A percentile compares a stretch with the other conserved stretches of the same genome.
These are phyloP conservation scores for Pythium diclinum DNA, from an alignment of 352 stramenopile species.

Conservation along the genomic window DNA sequence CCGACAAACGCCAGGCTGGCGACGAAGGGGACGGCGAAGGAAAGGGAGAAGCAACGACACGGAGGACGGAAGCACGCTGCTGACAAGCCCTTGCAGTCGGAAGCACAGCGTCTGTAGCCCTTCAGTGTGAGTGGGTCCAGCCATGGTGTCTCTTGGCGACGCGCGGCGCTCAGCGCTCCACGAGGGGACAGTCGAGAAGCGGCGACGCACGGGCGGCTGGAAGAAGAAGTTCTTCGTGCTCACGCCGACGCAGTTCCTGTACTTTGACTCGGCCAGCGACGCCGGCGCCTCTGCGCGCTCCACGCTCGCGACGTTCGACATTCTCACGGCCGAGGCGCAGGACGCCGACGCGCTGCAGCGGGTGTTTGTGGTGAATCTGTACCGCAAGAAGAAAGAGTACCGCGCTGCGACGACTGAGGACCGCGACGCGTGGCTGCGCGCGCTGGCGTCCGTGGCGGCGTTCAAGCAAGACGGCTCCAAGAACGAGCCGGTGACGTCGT, in stretches of 20 bases:
- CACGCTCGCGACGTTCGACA: constrained; percentile 60
- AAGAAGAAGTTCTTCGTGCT: constrained; percentile 80
- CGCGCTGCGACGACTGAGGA: constrained; percentile 53
- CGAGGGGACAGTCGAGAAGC: constrained; percentile 63
- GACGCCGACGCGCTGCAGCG: constrained; percentile 39
- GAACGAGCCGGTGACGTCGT: constrained; percentile 22
- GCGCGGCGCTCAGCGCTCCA: constrained; percentile 51
- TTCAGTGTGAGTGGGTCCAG: not conserved
- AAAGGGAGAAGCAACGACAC: not conserved
- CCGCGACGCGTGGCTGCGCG: constrained; percentile 63
- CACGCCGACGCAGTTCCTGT: constrained; percentile 56
- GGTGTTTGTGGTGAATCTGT: constrained; percentile 56
- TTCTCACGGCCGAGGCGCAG: constrained; percentile 50
- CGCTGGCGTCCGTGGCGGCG: constrained; percentile 55
- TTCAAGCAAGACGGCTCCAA: constrained; percentile 39
- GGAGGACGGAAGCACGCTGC: not conserved
- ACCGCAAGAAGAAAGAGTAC: constrained; percentile 81
- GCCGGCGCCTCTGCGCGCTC: constrained; percentile 18
- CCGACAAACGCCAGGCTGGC: not conserved
- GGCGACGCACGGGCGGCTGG: constrained; percentile 71
- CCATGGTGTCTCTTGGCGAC: constrained; percentile 68
- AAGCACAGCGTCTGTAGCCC: not conserved
- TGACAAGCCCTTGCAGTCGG: not conserved
- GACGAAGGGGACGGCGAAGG: not conserved
- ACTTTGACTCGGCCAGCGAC: constrained; percentile 55